Base-by-base conservation (phyloP, 768 basidiomycete genomes). In the Amanita rimosa region DNA sequence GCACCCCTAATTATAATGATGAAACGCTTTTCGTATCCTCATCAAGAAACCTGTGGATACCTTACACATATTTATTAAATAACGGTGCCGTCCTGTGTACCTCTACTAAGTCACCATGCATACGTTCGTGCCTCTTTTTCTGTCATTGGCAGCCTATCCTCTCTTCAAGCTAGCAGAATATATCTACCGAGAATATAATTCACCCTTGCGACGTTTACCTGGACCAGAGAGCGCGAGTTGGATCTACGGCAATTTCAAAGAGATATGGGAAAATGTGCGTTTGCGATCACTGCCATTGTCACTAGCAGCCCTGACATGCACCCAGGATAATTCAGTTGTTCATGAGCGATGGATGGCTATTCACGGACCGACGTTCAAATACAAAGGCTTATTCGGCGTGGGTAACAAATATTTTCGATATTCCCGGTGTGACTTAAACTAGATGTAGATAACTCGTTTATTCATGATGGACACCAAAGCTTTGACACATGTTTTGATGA, bases 391-490 rank as follows among this genome's bases (percentile, higher is more conserved):
- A 7, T 63, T 79, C 16, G 67, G 66, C 14, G 79, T 77, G 50
- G 48, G 69, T 60, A 39, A 13, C 2, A 7, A 11, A 13, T 24
- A 31, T 8, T 21, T 38, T 21, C 7, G 33, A 3, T 19, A 50
- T 14, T 40, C 0, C 26, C 19, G 9, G 35, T 14, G 35, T 14
- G 13, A 21, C 43, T 8, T 19, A 22, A 31, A 37, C 27, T 33
- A 16, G 11, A 13, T 37, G 21, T 51, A 71, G 68, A 53, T 55
- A 48, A 58, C 55, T 24, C 69, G 74, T 5, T 60, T 86, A 8
- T 72, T 71, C 58, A 84, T 81, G 0, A 59, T 68, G 45, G 87
- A 88, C 55, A 64, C 75, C 0, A 74, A 75, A 22, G 85, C 83
- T 0, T 34, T 89, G 31, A 71, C 73, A 37, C 78, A 88, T 54